Evolutionary conservation across 2,329 filamentous ascomycete species (phyloP), one percentile per base, ranked within the genome.

Genomic region (Rutstroemia sp.): DNA sequence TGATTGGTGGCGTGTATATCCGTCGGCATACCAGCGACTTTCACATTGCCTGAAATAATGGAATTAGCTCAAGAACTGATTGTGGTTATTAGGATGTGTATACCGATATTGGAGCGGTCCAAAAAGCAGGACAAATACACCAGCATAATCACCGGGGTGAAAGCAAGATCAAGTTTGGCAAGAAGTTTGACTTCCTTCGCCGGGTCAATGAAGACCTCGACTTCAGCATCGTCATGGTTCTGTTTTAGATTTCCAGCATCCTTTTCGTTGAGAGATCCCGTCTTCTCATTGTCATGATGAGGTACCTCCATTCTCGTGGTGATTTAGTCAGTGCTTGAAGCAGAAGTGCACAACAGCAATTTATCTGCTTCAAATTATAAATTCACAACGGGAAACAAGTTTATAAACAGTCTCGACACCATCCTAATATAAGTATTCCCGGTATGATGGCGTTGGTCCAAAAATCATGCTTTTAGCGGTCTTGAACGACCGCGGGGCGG

Each of bases 81-180:
- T 16, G 3, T 23, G 2, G 44, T 42, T 9, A 39, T 12, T 4
- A 18, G 14, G n/a, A 18, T n/a, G 14, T 25, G 25, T 21, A 38
- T 53, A 58, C 60, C 61, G 41, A 81, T 80, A 61, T 79, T 80
- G 19, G 72, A 72, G 54, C 80, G 73, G 66, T 84, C 81, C 42
- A 82, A 70, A 62, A 79, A 81, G 59, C 75, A 79, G 4, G 74
- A 73, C 19, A 83, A 63, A 59, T 81, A 83, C 4, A 81, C 72
- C 48, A 80, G 66, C 74, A 79, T 80, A 57, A 82, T 77, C 54
- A 81, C 74, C 0, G 77, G 77, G 4, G 75, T 72, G 51, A 80
- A 74, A 3, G 71, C 71, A 3, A 74, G 46, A 54, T 80, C 78
- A 10, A 80, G 67, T 58, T 79, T 79, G 19, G 69, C 65, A 5